Conservation (phyloP, 2,329 filamentous ascomycete species). For the Ceratocystis smalleyi region DNA sequence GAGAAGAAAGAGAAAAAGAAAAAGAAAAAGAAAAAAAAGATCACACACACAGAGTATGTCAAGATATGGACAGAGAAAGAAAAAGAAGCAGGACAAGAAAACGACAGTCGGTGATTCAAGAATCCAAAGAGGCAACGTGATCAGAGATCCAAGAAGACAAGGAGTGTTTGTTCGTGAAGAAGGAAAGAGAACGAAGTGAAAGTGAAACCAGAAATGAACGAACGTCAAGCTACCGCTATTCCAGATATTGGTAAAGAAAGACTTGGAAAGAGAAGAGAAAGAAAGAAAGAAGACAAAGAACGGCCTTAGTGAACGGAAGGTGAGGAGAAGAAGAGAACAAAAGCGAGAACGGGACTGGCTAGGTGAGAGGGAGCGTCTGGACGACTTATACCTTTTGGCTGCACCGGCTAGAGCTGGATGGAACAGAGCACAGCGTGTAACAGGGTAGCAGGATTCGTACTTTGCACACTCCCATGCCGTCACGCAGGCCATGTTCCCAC, state of each 20-base stretch:
- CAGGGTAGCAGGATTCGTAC: neutral
- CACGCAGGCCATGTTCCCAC: too few species aligned
- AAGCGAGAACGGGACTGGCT: conserved; percentile 11
- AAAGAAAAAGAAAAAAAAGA: conserved; percentile 8
- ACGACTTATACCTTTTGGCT: neutral
- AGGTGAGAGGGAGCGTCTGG: neutral
- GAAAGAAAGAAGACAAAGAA: conserved; percentile 21
- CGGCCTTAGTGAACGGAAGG: conserved; percentile 20
- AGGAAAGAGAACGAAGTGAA: neutral
- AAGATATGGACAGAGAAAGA: neutral
- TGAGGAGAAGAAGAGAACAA: conserved; percentile 16
- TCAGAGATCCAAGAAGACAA: neutral
- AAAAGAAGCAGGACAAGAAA: conserved; percentile 7
- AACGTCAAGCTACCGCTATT: conserved; percentile 17
- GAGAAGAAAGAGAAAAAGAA: neutral
- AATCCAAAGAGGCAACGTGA: neutral
- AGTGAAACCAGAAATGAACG: conserved; percentile 8
- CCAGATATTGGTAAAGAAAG: conserved; percentile 15
- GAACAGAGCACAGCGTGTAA: neutral
- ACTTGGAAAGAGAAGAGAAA: conserved; percentile 19
- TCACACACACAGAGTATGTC: conserved; percentile 9
- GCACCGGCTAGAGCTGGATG: neutral
- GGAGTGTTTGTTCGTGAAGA: neutral
- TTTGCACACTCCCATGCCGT: neutral
- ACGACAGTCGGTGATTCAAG: conserved; percentile 4